phyloP scores from a whole-genome alignment of 345 rosid genomes.

The Melaleuca alternifolia region DNA sequence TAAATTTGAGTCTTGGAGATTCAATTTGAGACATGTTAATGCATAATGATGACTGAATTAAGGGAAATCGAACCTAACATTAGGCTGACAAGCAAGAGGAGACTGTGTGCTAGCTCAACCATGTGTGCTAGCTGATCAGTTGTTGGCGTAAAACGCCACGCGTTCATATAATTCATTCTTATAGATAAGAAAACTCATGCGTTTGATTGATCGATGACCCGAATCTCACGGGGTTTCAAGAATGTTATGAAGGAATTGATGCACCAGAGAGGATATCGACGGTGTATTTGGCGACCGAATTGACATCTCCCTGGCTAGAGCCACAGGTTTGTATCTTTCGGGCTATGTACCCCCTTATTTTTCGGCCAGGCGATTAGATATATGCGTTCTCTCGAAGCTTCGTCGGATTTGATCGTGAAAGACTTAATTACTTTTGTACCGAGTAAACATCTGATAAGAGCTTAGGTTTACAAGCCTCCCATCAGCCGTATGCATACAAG shows the following conservation, averaged over 20 bases:
- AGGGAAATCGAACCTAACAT: not conserved
- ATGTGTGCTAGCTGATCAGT: not conserved
- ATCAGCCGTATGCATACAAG: not conserved
- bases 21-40: not conserved
- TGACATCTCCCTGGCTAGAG: not conserved
- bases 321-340: not conserved
- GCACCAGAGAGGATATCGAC: not conserved
- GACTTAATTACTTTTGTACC: too few relatives aligned
- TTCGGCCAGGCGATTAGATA: too few relatives aligned
- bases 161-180: not conserved
- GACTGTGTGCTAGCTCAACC: not conserved
- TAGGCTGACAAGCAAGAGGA: not conserved
- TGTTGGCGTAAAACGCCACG: not conserved
- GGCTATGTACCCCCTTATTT: too few relatives aligned
- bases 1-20: not conserved
- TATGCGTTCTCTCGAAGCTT: not conserved
- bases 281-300: not conserved
- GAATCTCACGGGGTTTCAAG: accelerated
- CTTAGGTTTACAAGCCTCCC: not conserved
- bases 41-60: too few relatives aligned
- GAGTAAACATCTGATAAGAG: not conserved
- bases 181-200: not conserved
- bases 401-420: not conserved
- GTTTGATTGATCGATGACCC: accelerated
- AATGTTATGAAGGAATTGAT: not conserved